Percentiles rank a stretch among this genome's conserved stretches.
These are phyloP conservation scores for Lithospermum erythrorhizon DNA, from an alignment of 257 asterid genomes.

Conservation along the genomic window DNA sequence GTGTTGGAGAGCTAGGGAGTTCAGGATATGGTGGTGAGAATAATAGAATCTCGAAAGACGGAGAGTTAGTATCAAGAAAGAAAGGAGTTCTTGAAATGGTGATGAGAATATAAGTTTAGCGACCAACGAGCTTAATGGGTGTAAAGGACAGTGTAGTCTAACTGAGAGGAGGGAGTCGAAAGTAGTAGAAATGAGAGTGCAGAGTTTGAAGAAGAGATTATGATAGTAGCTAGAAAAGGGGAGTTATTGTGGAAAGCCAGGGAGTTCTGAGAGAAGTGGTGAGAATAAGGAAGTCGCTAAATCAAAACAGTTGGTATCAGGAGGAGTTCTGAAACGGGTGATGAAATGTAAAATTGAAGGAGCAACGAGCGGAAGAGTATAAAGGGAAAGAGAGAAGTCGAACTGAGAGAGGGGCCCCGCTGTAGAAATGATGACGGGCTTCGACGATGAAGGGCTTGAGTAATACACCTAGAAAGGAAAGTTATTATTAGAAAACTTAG, in stretches of 20 bases:
- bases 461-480: slow-evolving; percentile 1
- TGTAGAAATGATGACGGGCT: background rate
- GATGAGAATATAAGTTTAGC: too few species aligned
- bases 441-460: background rate
- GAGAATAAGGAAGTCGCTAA: slow-evolving; percentile 7
- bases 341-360: slow-evolving; percentile 12
- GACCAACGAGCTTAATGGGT: too few species aligned
- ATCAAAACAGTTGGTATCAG: slow-evolving; percentile 4
- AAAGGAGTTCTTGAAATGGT: background rate
- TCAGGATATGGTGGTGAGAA: too few species aligned
- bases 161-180: too few species aligned
- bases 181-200: too few species aligned
- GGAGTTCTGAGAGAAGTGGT: slow-evolving; percentile 19
- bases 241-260: slow-evolving; percentile 17
- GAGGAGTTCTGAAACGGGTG: slow-evolving; percentile 19
- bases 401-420: background rate
- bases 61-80: slow-evolving; percentile 10
- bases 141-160: too few species aligned
- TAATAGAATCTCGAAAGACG: too few species aligned
- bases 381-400: background rate
- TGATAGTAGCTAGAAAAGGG: slow-evolving; percentile 17
- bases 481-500: slow-evolving; percentile 11
- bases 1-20: too few species aligned
- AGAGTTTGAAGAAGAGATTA: too few species aligned
- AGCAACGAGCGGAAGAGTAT: slow-evolving; percentile 6